A percentile compares a stretch with the other conserved stretches of the same genome.
phyloP scores from a whole-genome alignment of 2,329 filamentous ascomycete genomes.

The Paracamarosporium sp. region DNA sequence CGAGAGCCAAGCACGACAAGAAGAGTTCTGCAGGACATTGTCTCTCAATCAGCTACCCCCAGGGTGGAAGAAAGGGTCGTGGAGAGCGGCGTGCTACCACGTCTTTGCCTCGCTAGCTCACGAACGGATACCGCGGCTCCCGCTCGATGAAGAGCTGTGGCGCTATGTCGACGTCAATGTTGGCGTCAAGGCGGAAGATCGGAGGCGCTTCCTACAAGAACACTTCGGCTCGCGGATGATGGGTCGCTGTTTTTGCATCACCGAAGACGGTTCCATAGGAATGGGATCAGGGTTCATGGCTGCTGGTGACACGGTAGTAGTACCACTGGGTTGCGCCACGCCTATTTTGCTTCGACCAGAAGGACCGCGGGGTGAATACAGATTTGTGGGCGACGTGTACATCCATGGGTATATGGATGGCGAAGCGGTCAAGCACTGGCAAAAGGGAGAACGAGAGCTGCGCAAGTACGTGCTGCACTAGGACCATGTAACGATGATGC shows the following conservation, averaged over 20 bases:
- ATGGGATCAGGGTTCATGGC: constrained; percentile 43
- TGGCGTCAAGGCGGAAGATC: constrained; percentile 8
- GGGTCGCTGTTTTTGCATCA: constrained; percentile 28
- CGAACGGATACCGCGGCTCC: constrained; percentile 19
- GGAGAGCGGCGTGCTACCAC: constrained; percentile 18
- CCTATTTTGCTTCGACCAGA: constrained; percentile 40
- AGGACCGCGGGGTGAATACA: constrained; percentile 28
- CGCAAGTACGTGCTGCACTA: constrained; percentile 15
- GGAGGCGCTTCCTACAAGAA: constrained; percentile 20
- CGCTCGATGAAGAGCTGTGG: constrained; percentile 18
- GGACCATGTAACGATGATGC: no score
- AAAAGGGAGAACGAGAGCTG: constrained; percentile 10
- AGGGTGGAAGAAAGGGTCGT: constrained; percentile 9
- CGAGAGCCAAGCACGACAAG: constrained; percentile 15
- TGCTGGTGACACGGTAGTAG: constrained; percentile 37
- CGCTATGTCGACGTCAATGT: constrained; percentile 9
- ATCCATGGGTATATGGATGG: constrained; percentile 47
- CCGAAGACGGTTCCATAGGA: constrained; percentile 29
- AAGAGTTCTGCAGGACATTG: constrained; percentile 40
- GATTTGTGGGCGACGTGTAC: constrained; percentile 45
- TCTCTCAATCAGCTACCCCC: constrained; percentile 31
- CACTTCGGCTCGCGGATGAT: constrained; percentile 25
- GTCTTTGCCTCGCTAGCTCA: constrained; percentile 22
- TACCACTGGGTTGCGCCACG: constrained; percentile 46
- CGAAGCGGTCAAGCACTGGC: constrained; percentile 30